Percentiles rank a stretch among this genome's conserved stretches.
Evolutionary conservation across 2,329 filamentous ascomycete genomes (phyloP).

Genomic region (Gaeumannomyces tritici): DNA sequence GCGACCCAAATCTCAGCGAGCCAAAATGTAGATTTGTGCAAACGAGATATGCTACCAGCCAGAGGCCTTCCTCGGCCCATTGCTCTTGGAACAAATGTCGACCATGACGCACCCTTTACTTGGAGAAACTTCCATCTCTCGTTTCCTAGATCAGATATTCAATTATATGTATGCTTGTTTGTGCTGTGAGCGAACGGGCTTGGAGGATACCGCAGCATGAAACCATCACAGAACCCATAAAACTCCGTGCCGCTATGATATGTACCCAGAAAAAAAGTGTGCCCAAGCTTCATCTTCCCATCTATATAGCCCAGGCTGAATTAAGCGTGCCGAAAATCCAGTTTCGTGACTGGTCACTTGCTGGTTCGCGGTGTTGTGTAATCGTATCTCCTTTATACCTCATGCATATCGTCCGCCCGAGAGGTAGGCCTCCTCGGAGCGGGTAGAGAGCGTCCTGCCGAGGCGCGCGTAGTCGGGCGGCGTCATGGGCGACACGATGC

Average conservation of each 20-base stretch:
- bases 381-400: background rate
- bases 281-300: background rate
- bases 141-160: background rate
- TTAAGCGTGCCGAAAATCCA: background rate
- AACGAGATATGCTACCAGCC: background rate
- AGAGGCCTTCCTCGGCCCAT: background rate
- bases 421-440: conserved; percentile 31
- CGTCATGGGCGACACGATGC: conserved; percentile 28
- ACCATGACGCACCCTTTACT: background rate
- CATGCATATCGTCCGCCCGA: conserved; percentile 11
- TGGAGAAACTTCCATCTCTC: background rate
- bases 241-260: background rate
- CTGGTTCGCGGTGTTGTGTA: too few species aligned
- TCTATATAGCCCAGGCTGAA: background rate
- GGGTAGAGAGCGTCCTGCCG: conserved; percentile 25
- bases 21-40: background rate
- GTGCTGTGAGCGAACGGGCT: background rate
- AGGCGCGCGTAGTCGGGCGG: conserved; percentile 12
- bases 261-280: background rate
- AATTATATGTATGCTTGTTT: background rate
- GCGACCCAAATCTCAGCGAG: too few species aligned
- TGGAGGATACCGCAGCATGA: background rate
- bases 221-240: background rate
- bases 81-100: background rate
- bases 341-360: background rate